phyloP scores from a whole-genome alignment of 2,329 filamentous ascomycete species.

The Coleophoma eucalyptorum region DNA sequence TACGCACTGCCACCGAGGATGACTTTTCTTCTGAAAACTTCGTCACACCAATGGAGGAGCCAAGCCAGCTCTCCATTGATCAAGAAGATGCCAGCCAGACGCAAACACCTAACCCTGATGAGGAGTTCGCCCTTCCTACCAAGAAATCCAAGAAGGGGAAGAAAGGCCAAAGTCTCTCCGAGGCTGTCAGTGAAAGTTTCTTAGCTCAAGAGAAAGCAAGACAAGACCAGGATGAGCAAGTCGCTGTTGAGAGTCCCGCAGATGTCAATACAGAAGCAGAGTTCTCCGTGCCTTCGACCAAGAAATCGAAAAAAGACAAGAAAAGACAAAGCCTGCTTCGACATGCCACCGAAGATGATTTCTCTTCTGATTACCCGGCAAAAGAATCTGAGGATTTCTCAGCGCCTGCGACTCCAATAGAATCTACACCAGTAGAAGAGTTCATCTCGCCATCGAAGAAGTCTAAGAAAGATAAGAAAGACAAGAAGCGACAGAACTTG shows the following conservation, averaged over 20 bases:
- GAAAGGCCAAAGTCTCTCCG: conserved; percentile 12
- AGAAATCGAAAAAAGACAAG: conserved; percentile 35
- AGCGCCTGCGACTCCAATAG: neutral
- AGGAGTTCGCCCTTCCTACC: conserved; percentile 10
- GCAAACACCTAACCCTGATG: conserved; percentile 6
- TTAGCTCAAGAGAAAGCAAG: conserved; percentile 18
- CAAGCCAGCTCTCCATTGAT: neutral
- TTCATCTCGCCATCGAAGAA: conserved; percentile 29
- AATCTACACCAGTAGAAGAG: conserved; percentile 12
- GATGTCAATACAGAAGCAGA: conserved; percentile 21
- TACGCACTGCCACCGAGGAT: neutral
- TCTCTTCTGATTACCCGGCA: conserved; percentile 4
- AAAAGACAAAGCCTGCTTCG: conserved; percentile 6
- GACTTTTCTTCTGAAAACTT: neutral
- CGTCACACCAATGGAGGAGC: too few species aligned
- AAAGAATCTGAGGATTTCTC: conserved; percentile 9
- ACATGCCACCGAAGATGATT: neutral
- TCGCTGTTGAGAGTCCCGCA: conserved; percentile 3
- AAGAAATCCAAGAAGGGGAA: conserved; percentile 24
- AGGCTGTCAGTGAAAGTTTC: too few species aligned
- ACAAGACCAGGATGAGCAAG: conserved; percentile 11
- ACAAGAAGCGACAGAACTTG: conserved; percentile 10
- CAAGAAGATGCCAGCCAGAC: neutral
- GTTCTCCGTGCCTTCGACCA: conserved; percentile 24
- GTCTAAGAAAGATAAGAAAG: conserved; percentile 37